phyloP scores from a whole-genome alignment of 768 basidiomycete species.

The Tylopilus plumbeoviolaceoides region DNA sequence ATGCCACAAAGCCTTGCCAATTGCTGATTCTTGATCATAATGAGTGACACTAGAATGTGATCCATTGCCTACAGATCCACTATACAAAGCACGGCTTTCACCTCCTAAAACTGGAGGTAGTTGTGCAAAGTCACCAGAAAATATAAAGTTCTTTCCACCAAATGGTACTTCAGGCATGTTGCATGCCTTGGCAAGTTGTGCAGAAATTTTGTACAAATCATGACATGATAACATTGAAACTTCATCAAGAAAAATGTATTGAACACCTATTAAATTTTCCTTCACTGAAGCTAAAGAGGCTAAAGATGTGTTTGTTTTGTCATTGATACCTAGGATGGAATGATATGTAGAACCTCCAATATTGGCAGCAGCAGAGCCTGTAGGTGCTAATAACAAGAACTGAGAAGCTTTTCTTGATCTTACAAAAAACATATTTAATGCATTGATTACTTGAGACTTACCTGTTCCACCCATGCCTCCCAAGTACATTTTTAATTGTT shows the following conservation, averaged over 20 bases:
- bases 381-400: neutral
- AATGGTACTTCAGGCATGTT: neutral
- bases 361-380: neutral
- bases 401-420: neutral
- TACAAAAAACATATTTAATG: neutral
- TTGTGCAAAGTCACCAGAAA: too few relatives aligned
- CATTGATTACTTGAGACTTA: neutral
- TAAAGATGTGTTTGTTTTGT: neutral
- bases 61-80: neutral
- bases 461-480: neutral
- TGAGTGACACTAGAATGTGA: neutral
- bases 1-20: neutral
- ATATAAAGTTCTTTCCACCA: neutral
- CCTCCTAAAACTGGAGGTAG: too few relatives aligned
- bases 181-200: neutral
- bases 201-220: neutral
- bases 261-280: neutral
- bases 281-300: neutral
- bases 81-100: neutral
- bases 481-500: neutral
- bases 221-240: neutral
- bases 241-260: neutral
- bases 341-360: neutral
- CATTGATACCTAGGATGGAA: neutral
- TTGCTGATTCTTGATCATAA: neutral